These are phyloP conservation scores for Eucalyptus camaldulensis DNA, from an alignment of 345 rosid genomes.

Conservation along the genomic window DNA sequence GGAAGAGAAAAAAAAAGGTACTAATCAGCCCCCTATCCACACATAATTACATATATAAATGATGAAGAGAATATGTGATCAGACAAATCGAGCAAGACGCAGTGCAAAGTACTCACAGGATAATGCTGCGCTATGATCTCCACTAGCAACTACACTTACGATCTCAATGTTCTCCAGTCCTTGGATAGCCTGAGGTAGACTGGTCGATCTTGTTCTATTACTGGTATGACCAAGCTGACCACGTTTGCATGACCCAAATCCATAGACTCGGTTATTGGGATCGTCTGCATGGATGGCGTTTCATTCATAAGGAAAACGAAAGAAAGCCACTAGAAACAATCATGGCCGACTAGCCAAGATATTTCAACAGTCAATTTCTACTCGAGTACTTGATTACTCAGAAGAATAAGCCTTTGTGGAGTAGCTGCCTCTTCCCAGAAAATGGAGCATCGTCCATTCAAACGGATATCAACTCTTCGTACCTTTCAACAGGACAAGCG, in stretches of 20 bases:
- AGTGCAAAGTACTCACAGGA: constrained; percentile 27
- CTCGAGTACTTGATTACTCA: background rate
- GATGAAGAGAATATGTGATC: background rate
- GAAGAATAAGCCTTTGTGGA: background rate
- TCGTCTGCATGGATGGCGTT: background rate
- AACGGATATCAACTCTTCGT: background rate
- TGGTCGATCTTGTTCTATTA: constrained; percentile 24
- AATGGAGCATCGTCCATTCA: background rate
- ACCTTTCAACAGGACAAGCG: constrained; percentile 76
- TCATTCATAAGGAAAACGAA: background rate
- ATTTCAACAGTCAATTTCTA: background rate
- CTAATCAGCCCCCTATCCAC: background rate
- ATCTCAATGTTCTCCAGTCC: constrained; percentile 49
- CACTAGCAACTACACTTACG: constrained; percentile 48
- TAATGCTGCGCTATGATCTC: constrained; percentile 77
- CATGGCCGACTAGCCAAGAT: background rate
- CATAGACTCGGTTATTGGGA: constrained; percentile 38
- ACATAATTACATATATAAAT: background rate
- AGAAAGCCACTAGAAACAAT: background rate
- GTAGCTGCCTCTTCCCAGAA: background rate
- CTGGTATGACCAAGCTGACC: constrained; percentile 64
- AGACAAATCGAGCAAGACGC: background rate
- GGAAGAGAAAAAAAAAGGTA: background rate
- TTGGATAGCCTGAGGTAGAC: constrained; percentile 33
- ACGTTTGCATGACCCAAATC: constrained; percentile 81